Evolutionary conservation across 495 filamentous ascomycete genomes (phyloP).

Genomic region (Talaromyces liani): DNA sequence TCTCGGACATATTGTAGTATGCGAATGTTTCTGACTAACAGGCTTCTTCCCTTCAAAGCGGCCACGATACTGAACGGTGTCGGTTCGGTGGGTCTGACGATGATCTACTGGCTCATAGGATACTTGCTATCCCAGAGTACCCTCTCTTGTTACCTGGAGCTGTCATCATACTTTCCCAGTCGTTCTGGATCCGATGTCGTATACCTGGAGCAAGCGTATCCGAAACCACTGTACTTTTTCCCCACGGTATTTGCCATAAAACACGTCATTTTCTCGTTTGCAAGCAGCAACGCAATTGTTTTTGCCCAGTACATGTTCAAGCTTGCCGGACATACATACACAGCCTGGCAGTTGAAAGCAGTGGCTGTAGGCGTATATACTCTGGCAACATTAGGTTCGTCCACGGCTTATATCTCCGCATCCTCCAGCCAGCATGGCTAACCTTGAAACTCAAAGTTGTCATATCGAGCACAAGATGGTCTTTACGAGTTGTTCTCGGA

Average conservation of each 20-base stretch:
- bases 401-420: conserved; percentile 5
- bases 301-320: conserved; percentile 50
- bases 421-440: not conserved
- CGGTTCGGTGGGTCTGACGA: conserved; percentile 50
- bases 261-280: conserved; percentile 52
- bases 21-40: not conserved
- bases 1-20: not conserved
- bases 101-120: conserved; percentile 58
- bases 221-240: conserved; percentile 53
- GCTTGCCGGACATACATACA: conserved; percentile 36
- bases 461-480: conserved; percentile 46
- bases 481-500: conserved; percentile 44
- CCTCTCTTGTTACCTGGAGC: conserved; percentile 52
- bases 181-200: conserved; percentile 58
- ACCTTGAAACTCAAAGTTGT: conserved; percentile 37
- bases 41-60: conserved; percentile 23
- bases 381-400: conserved; percentile 6
- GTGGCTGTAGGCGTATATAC: conserved; percentile 53
- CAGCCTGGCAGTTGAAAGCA: conserved; percentile 54
- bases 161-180: conserved; percentile 55
- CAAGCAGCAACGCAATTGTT: conserved; percentile 56
- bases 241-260: conserved; percentile 54
- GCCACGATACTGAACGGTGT: conserved; percentile 46
- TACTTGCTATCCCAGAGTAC: conserved; percentile 42
- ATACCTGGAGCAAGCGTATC: conserved; percentile 60